These are phyloP conservation scores for Cucurbitaria berberidis DNA, from an alignment of 2,329 filamentous ascomycete genomes.

Conservation along the genomic window DNA sequence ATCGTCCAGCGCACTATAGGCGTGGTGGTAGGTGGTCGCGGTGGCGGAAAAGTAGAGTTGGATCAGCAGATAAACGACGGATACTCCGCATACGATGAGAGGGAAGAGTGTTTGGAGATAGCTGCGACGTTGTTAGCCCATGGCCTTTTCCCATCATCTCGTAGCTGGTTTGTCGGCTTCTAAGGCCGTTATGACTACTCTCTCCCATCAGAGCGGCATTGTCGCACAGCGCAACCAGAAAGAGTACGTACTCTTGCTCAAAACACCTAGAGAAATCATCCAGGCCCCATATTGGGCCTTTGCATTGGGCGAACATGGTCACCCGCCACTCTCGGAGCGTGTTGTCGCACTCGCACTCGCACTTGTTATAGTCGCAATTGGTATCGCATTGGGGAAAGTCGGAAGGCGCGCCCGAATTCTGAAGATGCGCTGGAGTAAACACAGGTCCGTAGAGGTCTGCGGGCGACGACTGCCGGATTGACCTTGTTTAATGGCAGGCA, in stretches of 20 bases:
- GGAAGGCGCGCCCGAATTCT: conserved; percentile 3
- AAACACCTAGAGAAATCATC: conserved; percentile 70
- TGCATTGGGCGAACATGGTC: conserved; percentile 63
- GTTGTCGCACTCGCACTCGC: conserved; percentile 23
- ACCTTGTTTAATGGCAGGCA: not conserved
- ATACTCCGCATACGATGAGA: conserved; percentile 71
- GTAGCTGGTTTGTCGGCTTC: not conserved
- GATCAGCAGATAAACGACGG: conserved; percentile 68
- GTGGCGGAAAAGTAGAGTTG: conserved; percentile 63
- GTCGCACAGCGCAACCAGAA: not conserved
- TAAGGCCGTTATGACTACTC: too few relatives aligned
- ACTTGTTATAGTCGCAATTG: conserved; percentile 22
- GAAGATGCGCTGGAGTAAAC: conserved; percentile 1
- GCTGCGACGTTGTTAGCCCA: conserved; percentile 54
- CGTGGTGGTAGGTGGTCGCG: conserved; percentile 59
- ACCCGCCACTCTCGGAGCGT: conserved; percentile 12
- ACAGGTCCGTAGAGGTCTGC: conserved; percentile 1
- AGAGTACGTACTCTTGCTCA: conserved; percentile 66
- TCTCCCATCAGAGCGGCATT: not conserved
- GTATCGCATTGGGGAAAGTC: conserved; percentile 20
- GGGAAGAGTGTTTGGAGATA: conserved; percentile 84
- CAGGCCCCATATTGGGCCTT: conserved; percentile 63
- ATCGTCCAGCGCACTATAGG: conserved; percentile 64
- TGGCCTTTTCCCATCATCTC: too few relatives aligned
- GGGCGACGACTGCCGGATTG: not conserved